Conservation (phyloP, 2,329 filamentous ascomycete species). For the Monilinia fructicola region DNA sequence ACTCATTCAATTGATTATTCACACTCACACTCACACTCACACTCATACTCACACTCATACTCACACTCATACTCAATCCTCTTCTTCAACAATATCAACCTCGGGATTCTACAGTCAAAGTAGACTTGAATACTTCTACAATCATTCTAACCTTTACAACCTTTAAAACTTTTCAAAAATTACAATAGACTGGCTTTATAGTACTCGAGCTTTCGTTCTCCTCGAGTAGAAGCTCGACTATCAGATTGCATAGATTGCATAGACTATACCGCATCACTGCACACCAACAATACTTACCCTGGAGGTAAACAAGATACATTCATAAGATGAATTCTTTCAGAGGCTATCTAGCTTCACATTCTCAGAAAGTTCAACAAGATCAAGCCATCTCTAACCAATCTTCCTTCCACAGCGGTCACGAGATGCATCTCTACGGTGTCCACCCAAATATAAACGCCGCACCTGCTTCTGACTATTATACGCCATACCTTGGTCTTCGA, state of each 20-base stretch:
- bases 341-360: conserved; percentile 37
- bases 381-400: conserved; percentile 42
- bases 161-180: background rate
- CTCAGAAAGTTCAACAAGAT: conserved; percentile 36
- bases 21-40: background rate
- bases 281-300: conserved; percentile 3
- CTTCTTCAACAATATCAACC: background rate
- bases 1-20: conserved; percentile 16
- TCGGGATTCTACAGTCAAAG: background rate
- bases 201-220: conserved; percentile 5
- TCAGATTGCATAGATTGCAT: conserved; percentile 16
- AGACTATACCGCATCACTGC: conserved; percentile 12
- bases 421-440: conserved; percentile 36
- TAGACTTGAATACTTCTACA: conserved; percentile 17
- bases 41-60: background rate
- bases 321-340: conserved; percentile 39
- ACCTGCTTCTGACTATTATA: conserved; percentile 64
- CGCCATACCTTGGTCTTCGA: conserved; percentile 87
- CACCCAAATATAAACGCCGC: conserved; percentile 18
- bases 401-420: conserved; percentile 39
- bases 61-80: background rate
- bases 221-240: conserved; percentile 14
- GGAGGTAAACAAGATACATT: conserved; percentile 28
- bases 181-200: background rate
- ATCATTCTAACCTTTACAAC: background rate